Evolutionary conservation across 345 rosid genomes (phyloP).

Genomic region (Cardiospermum halicacabum): DNA sequence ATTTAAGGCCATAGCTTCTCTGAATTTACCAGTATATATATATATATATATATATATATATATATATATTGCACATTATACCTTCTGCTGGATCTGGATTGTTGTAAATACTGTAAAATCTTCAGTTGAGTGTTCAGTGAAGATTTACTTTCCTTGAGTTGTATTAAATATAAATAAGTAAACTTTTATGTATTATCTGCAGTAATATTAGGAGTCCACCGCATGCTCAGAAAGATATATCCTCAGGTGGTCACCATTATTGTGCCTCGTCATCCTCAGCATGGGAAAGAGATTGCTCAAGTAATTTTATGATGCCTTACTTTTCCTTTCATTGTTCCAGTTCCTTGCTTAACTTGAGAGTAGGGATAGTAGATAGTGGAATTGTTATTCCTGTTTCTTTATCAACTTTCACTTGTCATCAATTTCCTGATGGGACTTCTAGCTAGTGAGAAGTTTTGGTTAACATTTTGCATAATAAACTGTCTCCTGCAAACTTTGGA

Average conservation of each 20-base stretch:
- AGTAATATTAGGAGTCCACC: conserved; percentile 72
- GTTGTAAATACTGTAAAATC: background rate
- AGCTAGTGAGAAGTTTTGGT: too few relatives aligned
- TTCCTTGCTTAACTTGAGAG: background rate
- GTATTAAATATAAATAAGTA: background rate
- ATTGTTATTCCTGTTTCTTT: too few relatives aligned
- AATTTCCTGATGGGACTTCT: too few relatives aligned
- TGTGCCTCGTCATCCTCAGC: conserved; percentile 81
- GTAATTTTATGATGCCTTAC: conserved; percentile 36
- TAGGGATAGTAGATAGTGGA: too few relatives aligned
- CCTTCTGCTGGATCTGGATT: background rate
- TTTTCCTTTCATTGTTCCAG: background rate
- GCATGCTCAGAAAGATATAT: conserved; percentile 39
- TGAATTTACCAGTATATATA: too few relatives aligned
- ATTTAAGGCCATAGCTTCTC: conserved; percentile 1
- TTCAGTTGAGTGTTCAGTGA: background rate
- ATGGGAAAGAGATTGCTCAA: conserved; percentile 61
- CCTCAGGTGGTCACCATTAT: conserved; percentile 55
- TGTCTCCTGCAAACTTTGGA: too few relatives aligned
- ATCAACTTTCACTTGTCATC: too few relatives aligned
- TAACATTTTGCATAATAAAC: too few relatives aligned
- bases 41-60: background rate
- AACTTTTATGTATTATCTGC: conserved; percentile 29
- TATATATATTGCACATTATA: background rate
- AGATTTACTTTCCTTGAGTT: background rate